These are phyloP conservation scores for Colletotrichum spaethianum DNA, from an alignment of 2,329 filamentous ascomycete genomes.

Conservation along the genomic window DNA sequence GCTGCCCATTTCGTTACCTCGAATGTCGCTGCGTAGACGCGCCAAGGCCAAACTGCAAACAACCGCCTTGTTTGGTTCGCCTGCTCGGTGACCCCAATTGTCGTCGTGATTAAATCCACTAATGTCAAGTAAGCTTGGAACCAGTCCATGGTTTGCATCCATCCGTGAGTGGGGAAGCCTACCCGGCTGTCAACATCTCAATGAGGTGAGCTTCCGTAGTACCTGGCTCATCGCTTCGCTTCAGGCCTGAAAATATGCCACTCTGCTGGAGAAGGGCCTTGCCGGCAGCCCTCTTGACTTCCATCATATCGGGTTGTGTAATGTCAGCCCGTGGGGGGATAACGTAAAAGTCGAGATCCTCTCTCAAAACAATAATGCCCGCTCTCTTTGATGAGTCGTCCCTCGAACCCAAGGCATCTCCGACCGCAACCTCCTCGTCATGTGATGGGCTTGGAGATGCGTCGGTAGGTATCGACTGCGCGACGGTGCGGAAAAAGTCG, in stretches of 20 bases:
- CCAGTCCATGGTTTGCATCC: conserved; percentile 8
- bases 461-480: conserved; percentile 91
- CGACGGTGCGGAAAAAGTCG: conserved; percentile 96
- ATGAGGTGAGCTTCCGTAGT: conserved; percentile 99
- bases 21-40: conserved; percentile 91
- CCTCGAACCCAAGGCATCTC: conserved; percentile 79
- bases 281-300: conserved; percentile 93
- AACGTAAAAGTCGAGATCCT: conserved; percentile 97
- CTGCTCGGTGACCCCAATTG: conserved; percentile 95
- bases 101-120: conserved; percentile 98
- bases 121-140: conserved; percentile 32
- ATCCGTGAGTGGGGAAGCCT: conserved; percentile 56
- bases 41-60: conserved; percentile 97
- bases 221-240: conserved; percentile 94
- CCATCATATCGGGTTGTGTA: conserved; percentile 90
- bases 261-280: conserved; percentile 88
- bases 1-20: conserved; percentile 80
- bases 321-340: conserved; percentile 92
- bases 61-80: conserved; percentile 97
- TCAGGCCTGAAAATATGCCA: conserved; percentile 95
- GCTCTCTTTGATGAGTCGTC: conserved; percentile 90
- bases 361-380: conserved; percentile 95
- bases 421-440: conserved; percentile 73
- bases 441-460: conserved; percentile 76
- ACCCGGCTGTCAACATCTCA: conserved; percentile 99